Base-by-base conservation (phyloP, 108 stramenopile species). In the Nitzschia putrida region DNA sequence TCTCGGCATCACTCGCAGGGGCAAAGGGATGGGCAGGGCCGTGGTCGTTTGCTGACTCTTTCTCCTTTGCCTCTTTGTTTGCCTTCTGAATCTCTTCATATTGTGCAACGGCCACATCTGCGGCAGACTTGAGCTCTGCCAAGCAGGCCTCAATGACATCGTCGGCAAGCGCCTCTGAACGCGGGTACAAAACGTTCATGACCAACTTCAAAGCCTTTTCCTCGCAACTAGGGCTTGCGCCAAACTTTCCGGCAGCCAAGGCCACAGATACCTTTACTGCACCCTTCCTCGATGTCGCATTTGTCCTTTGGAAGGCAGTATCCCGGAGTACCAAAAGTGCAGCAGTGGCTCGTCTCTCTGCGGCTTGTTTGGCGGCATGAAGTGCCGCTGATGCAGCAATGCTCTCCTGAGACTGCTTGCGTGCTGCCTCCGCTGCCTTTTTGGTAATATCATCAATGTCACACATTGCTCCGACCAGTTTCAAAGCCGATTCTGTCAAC, bases 171-270 rank as follows among this genome's bases (percentile, higher is more conserved):
- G 66, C 73, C 34, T 74, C 53, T 44, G 84, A 89, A 72, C 85
- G 86, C 0, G 85, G 75, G 65, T 81, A 95, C 37, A 93, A 71
- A 2, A 92, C 82, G 73, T 93, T 93, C 86, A 95, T 90, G 0
- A 93, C 94, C 24, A 95, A 68, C 64, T 90, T 91, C 34, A 92
- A 71, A 11, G 91, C 91, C 67, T 89, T 90, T 51, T 92, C 91
- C 73, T 91, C 87, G 34, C 92, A 79, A 14, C 69, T 68, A 38
- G 57, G 50, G 61, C 83, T 91, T 20, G 90, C 85, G 43, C 80
- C 80, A 39, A 91, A 66, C 10, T 88, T 76, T 43, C 94, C 94
- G 16, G 87, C 64, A 12, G 94, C 94, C 21, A 95, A 76, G 9
- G 73, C 83, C 40, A 92, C 94, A 29, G 90, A 88, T 53, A 78